phyloP scores from a whole-genome alignment of 352 stramenopile species.

The Phytophthora chlamydospora region DNA sequence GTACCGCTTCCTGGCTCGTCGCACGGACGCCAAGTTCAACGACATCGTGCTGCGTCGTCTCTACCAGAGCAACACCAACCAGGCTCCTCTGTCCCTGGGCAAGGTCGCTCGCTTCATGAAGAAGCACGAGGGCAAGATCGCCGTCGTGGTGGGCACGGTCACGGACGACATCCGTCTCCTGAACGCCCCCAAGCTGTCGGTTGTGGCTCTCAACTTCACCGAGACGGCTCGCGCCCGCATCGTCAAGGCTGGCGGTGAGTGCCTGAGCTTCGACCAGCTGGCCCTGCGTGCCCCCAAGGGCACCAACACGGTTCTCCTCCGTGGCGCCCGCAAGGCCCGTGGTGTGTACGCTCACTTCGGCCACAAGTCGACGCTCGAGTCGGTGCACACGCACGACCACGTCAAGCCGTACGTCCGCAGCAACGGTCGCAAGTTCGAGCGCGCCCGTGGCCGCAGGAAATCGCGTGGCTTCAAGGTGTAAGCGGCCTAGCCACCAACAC shows the following conservation, averaged over 20 bases:
- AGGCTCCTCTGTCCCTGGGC: slow-evolving; percentile 96
- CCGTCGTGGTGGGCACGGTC: slow-evolving; percentile 98
- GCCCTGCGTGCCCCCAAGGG: slow-evolving; percentile 97
- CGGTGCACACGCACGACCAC: slow-evolving; percentile 97
- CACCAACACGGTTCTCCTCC: slow-evolving; percentile 98
- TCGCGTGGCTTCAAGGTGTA: slow-evolving; percentile 99
- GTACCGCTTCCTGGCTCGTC: slow-evolving; percentile 97
- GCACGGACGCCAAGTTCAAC: slow-evolving; percentile 99
- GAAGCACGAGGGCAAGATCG: slow-evolving; percentile 98
- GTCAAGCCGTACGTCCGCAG: slow-evolving; percentile 99
- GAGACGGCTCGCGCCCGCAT: slow-evolving; percentile 98
- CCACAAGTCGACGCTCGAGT: slow-evolving; percentile 96
- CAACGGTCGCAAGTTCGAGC: slow-evolving; percentile 99
- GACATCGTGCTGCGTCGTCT: slow-evolving; percentile 98
- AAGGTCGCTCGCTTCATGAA: slow-evolving; percentile 98
- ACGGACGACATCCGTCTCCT: slow-evolving; percentile 99
- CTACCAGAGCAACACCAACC: slow-evolving; percentile 99
- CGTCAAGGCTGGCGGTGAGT: slow-evolving; percentile 97
- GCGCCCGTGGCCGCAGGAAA: slow-evolving; percentile 98
- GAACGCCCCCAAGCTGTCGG: slow-evolving; percentile 95
- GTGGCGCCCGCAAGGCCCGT: slow-evolving; percentile 96
- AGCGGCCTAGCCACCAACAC: slow-evolving; percentile 47
- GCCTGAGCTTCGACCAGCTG: slow-evolving; percentile 99
- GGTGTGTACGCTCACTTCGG: slow-evolving; percentile 99
- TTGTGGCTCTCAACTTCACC: slow-evolving; percentile 98